A percentile compares a stretch with the other conserved stretches of the same genome.
Conservation (phyloP, 179 eudicot genomes). For the Camellia oleifera region DNA sequence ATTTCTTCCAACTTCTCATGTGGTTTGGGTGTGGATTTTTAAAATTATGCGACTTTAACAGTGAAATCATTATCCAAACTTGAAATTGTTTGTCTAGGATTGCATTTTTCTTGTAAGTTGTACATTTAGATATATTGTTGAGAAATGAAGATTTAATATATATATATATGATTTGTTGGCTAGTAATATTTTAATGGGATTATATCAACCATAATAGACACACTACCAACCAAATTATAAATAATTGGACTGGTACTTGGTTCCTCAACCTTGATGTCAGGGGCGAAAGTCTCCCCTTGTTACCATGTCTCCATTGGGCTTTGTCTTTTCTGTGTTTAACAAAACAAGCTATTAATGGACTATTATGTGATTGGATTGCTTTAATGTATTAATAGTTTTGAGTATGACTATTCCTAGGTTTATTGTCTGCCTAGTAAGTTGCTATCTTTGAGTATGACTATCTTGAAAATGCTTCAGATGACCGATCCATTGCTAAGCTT, state of each 20-base stretch:
- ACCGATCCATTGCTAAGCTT: constrained; percentile 4
- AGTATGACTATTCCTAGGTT: background rate
- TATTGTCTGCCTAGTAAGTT: background rate
- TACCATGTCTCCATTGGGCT: background rate
- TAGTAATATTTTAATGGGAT: background rate
- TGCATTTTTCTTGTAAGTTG: background rate
- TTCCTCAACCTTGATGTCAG: background rate
- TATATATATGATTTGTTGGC: background rate
- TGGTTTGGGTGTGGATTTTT: background rate
- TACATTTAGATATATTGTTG: background rate
- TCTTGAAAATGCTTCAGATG: background rate
- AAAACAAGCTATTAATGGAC: background rate
- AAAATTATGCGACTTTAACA: background rate
- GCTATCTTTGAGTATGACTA: background rate
- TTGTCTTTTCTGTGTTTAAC: background rate
- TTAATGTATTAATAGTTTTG: background rate
- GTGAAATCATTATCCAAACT: too few relatives aligned
- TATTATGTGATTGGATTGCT: background rate
- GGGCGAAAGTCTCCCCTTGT: background rate
- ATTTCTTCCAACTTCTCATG: background rate
- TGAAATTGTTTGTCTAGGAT: background rate
- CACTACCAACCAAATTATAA: background rate
- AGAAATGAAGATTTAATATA: background rate
- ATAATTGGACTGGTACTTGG: background rate
- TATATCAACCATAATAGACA: background rate